phyloP scores from a whole-genome alignment of 805 yeast species.

The Alloascoidea hylecoeti region DNA sequence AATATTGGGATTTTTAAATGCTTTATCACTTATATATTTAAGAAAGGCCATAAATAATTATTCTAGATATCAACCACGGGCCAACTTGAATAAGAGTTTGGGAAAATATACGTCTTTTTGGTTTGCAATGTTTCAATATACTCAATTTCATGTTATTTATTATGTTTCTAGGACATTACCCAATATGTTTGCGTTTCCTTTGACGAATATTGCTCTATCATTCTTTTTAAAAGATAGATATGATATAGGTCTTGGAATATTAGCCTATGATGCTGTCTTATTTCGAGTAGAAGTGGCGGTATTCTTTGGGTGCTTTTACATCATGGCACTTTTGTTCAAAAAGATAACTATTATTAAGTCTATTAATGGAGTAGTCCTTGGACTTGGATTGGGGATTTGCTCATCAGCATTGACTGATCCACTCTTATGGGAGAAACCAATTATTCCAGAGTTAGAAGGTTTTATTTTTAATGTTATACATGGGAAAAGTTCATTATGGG shows the following conservation, averaged over 20 bases:
- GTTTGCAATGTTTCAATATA: conserved; percentile 41
- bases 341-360: conserved; percentile 28
- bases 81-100: conserved; percentile 5
- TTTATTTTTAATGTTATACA: conserved; percentile 63
- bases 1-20: conserved; percentile 50
- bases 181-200: conserved; percentile 67
- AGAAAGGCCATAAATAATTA: conserved; percentile 21
- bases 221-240: conserved; percentile 34
- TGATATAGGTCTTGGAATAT: conserved; percentile 31
- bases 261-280: conserved; percentile 50
- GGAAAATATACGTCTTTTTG: conserved; percentile 19
- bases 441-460: conserved; percentile 67
- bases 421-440: conserved; percentile 48
- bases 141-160: conserved; percentile 71
- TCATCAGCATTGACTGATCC: conserved; percentile 47
- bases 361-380: conserved; percentile 27
- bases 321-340: conserved; percentile 28
- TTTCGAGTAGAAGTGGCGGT: conserved; percentile 59
- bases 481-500: conserved; percentile 74
- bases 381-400: conserved; percentile 35
- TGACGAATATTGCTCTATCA: conserved; percentile 42
- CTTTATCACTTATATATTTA: conserved; percentile 32
- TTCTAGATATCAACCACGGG: conserved; percentile 1
- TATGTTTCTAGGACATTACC: conserved; percentile 82
- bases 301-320: conserved; percentile 26